A percentile compares a stretch with the other conserved stretches of the same genome.
phyloP scores from a whole-genome alignment of 2,329 filamentous ascomycete genomes.

The Aspergillus bombycis region DNA sequence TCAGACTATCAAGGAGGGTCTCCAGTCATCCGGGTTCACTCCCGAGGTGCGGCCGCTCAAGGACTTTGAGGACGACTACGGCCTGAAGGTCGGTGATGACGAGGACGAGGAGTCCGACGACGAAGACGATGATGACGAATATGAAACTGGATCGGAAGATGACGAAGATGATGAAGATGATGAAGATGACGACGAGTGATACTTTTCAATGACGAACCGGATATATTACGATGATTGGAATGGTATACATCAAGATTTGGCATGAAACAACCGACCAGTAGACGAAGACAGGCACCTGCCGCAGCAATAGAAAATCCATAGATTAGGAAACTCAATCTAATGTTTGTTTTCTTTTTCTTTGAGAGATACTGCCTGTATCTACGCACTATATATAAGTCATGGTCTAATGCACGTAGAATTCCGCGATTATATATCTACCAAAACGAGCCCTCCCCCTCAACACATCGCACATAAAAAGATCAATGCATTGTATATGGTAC shows the following conservation, averaged over 20 bases:
- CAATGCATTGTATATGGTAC: constrained; percentile 3
- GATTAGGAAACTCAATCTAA: background rate
- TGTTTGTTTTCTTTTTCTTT: background rate
- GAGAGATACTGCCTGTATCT: background rate
- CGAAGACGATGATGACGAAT: constrained; percentile 48
- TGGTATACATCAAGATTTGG: background rate
- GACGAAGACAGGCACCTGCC: background rate
- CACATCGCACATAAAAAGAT: constrained; percentile 1
- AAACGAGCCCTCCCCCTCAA: background rate
- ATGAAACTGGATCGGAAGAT: constrained; percentile 50
- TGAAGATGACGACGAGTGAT: constrained; percentile 33
- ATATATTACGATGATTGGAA: constrained; percentile 1
- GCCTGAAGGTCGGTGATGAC: constrained; percentile 66
- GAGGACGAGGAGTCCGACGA: constrained; percentile 63
- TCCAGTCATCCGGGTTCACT: constrained; percentile 76
- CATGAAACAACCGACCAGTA: background rate
- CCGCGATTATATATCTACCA: background rate
- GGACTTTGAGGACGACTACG: constrained; percentile 89
- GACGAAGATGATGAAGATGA: constrained; percentile 51
- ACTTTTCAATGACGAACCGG: constrained; percentile 6
- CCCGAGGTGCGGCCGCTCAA: constrained; percentile 73
- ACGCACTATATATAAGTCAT: background rate
- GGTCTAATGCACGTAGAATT: background rate
- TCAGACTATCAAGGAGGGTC: constrained; percentile 74
- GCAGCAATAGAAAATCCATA: background rate